Evolutionary conservation across 805 yeast species (phyloP), one percentile per base, ranked within the genome.

Genomic region (Pichia thaimueangensis): DNA sequence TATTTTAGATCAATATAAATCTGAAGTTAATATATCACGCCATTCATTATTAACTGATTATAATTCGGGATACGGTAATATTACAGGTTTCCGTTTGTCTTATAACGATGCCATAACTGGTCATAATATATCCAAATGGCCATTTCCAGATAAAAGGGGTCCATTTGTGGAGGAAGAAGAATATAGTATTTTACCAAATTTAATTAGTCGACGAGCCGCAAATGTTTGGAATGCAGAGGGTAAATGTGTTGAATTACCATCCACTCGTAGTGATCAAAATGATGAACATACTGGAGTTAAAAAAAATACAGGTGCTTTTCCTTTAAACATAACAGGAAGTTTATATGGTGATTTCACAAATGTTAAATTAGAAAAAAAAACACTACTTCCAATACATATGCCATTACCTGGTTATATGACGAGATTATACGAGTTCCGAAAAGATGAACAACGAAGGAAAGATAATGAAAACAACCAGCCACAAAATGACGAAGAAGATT

Each of bases 41-140:
- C 48, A 58, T 3, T 54, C 43, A 19, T 25, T 59, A 1, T 58
- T 81, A 27, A 50, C 74, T 33, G 67, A 72, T 1, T 80, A 71
- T 57, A 42, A 56, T 16, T 46, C 61, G 4, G 86, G 85, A 6
- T 80, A 79, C 56, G 83, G 84, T 1, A 82, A 84, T 52, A 58
- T 86, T 13, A 82, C 93, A 0, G 96, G 96, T 4, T 75, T 81
- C 45, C 71, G 69, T 52, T 60, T 81, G 27, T 76, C 86, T 24
- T 86, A 84, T 51, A 65, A 69, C 9, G 94, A 82, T 59, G 70
- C 68, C 13, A 17, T 71, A 2, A 57, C 64, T 5, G 73, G 73
- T 11, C 61, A 69, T 37, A 67, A 67, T 22, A 65, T 61, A 1
- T 69, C 71, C 46, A 69, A 76, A 0, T 81, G 80, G 73, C 89